Conservation (phyloP, 2,329 filamentous ascomycete genomes). For the Colletotrichum incanum region DNA sequence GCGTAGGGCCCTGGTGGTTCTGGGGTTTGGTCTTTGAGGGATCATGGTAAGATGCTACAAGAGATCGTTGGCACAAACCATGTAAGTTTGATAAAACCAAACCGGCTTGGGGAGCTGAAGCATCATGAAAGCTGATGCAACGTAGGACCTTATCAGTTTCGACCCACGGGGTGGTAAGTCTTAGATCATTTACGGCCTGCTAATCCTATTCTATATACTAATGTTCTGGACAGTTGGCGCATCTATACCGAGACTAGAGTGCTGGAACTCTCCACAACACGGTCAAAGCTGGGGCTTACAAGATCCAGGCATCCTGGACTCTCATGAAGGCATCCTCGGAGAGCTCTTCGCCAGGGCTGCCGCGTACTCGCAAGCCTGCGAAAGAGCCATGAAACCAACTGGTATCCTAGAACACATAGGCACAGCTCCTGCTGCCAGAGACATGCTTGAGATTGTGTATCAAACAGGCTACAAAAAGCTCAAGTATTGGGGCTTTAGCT, state of each 20-base stretch:
- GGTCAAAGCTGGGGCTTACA: slow-evolving; percentile 60
- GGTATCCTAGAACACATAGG: slow-evolving; percentile 59
- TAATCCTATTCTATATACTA: not conserved
- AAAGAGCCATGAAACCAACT: slow-evolving; percentile 54
- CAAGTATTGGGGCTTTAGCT: slow-evolving; percentile 70
- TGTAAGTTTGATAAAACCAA: slow-evolving; percentile 48
- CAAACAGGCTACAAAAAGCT: slow-evolving; percentile 60
- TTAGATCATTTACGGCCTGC: too few relatives aligned
- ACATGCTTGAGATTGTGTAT: slow-evolving; percentile 64
- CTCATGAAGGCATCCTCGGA: slow-evolving; percentile 62
- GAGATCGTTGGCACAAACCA: slow-evolving; percentile 63
- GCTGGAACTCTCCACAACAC: slow-evolving; percentile 62
- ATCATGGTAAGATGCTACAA: slow-evolving; percentile 55
- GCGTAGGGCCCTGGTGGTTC: slow-evolving; percentile 66
- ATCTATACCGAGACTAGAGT: slow-evolving; percentile 66
- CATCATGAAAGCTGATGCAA: not conserved
- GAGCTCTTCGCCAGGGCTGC: slow-evolving; percentile 61
- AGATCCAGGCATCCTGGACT: slow-evolving; percentile 62
- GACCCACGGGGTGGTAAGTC: slow-evolving; percentile 64
- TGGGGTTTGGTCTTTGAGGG: slow-evolving; percentile 55
- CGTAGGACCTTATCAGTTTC: slow-evolving; percentile 65
- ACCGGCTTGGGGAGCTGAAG: not conserved
- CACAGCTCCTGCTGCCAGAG: slow-evolving; percentile 62
- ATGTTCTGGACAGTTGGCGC: slow-evolving; percentile 56
- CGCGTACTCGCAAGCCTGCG: slow-evolving; percentile 61